Evolutionary conservation across 2,329 filamentous ascomycete species (phyloP), one percentile per base, ranked within the genome.

Genomic region (Venturia effusa): DNA sequence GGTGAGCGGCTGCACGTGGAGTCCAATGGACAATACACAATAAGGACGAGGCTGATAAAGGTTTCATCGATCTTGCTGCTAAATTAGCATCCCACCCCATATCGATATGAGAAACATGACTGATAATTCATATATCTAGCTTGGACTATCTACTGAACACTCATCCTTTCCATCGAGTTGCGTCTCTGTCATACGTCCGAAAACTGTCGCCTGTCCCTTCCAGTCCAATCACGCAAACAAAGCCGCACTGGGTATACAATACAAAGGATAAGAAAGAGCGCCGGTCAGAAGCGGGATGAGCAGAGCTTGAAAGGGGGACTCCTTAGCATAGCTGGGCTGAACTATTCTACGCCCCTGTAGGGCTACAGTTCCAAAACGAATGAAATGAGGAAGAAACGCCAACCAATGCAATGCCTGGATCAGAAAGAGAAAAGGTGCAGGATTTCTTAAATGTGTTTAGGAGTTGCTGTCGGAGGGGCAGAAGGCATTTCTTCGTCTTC

Each of bases 401-500:
- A 30, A 57, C n/a, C 51, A 34, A 40, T 57, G 54, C 45, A 43
- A 41, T 40, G 39, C 51, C 27, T 57, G 51, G 7, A 34, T 3
- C 1, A 34, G 19, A 22, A 30, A 45, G 15, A 15, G 39, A 11
- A 59, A 37, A 34, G n/a, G 4, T n/a, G 11, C 10, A 4, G n/a
- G 1, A 22, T 34, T 4, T 41, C 13, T 32, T n/a, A 32, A 19
- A 32, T 27, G 34, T 37, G 34, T n/a, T 43, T 60, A 15, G 55
- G 13, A 22, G 55, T n/a, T 8, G 55, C 30, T 37, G 32, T 11
- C 8, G 59, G 34, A 19, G 24, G 59, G 27, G n/a, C 59, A 32
- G 61, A 30, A 11, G 61, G 65, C 19, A 70, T 71, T 19, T 74
- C 74, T 30, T 78, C 76, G 22, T 77, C 76, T 59, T 77, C 75